These are phyloP conservation scores for Annulohypoxylon nitens DNA, from an alignment of 495 filamentous ascomycete species.

Conservation along the genomic window DNA sequence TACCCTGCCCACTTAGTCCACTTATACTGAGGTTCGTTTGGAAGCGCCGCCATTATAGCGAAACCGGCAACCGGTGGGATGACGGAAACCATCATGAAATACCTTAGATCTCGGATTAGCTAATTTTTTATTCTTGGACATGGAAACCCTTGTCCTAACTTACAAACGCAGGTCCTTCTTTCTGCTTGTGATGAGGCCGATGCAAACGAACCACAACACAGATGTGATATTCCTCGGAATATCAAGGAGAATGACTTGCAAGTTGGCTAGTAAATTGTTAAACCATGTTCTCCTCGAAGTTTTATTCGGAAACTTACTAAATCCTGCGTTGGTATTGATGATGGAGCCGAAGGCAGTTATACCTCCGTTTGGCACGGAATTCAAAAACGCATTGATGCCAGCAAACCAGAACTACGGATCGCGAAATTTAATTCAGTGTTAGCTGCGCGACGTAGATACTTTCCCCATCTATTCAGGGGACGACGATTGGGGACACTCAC, in stretches of 20 bases:
- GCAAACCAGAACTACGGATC: conserved; percentile 56
- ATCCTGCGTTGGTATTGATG: conserved; percentile 63
- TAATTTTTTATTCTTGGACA: not conserved
- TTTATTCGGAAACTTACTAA: conserved; percentile 30
- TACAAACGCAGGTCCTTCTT: conserved; percentile 51
- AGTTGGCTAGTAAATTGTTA: conserved; percentile 35
- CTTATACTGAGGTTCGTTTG: conserved; percentile 51
- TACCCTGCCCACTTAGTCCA: conserved; percentile 52
- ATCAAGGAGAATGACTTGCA: conserved; percentile 50
- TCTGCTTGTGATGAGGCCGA: conserved; percentile 47
- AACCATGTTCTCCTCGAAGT: not conserved
- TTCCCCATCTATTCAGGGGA: not conserved
- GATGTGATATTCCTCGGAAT: conserved; percentile 49
- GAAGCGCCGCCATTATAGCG: conserved; percentile 46
- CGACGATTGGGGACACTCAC: conserved; percentile 20
- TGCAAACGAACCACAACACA: conserved; percentile 48
- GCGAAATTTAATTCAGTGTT: conserved; percentile 19
- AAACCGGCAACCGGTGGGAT: conserved; percentile 50
- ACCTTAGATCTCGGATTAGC: conserved; percentile 33
- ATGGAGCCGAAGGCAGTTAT: conserved; percentile 64
- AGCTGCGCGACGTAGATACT: not conserved
- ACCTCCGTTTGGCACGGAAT: conserved; percentile 64
- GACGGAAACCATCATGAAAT: conserved; percentile 52
- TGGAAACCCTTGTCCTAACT: conserved; percentile 12
- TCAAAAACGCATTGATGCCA: conserved; percentile 60